Evolutionary conservation across 2,329 filamentous ascomycete genomes (phyloP), one percentile per base, ranked within the genome.

Genomic region (Dactylellina sp.): DNA sequence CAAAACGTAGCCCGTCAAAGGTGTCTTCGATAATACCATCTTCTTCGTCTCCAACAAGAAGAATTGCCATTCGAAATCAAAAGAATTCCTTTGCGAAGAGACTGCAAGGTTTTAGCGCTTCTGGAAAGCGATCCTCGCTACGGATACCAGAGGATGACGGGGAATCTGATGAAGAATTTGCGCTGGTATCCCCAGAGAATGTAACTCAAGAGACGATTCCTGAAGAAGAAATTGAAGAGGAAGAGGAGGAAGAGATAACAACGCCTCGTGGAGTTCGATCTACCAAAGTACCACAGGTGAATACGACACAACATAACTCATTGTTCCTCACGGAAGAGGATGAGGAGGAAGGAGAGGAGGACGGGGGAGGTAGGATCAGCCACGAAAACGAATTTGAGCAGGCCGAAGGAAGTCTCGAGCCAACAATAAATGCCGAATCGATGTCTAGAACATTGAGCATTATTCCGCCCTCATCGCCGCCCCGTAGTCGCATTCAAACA

Each of bases 81-180:
- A 81, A 56, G 55, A 50, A 49, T 25, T 39, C 52, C 7, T 65
- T 72, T 32, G 37, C 47, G n/a, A 65, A 56, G 20, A 72, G 47
- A 20, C 28, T 88, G 66, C 82, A 81, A 50, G 82, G 81, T 1
- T 89, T 88, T 81, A 83, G 84, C 47, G 87, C 86, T 11, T 85
- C 86, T 18, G 86, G 85, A 0, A 85, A 84, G 1, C 82, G 83
- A 70, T 61, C 53, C 18, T 72, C 68, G 20, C 46, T 72, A 9
- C 53, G 52, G 12, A 25, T 71, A 37, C 61, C 79, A 20, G 72
- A 78, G 3, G 44, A 65, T 37, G 77, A 77, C 2, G 76, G 79
- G 16, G 78, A 78, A 47, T 65, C 80, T 42, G 78, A 79, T 28
- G 79, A 80, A 61, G 80, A 81, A 47, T 79, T 80, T 59, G 76